phyloP scores from a whole-genome alignment of 2,329 filamentous ascomycete species.

The Myotisia sp. region DNA sequence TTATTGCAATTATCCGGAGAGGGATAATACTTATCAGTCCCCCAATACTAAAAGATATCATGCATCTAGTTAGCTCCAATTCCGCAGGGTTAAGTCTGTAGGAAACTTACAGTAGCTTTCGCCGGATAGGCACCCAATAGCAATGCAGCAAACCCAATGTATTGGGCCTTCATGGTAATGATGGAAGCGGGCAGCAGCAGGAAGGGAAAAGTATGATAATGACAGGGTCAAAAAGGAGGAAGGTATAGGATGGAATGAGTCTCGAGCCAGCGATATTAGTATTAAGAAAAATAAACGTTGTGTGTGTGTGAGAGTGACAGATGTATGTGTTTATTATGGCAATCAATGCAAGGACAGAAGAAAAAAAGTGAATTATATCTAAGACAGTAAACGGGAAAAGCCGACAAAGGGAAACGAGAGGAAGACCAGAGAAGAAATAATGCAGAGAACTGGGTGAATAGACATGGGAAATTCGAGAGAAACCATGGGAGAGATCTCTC shows the following conservation, averaged over 20 bases:
- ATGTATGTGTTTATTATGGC: conserved; percentile 2
- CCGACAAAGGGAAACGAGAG: not conserved
- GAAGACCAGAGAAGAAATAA: not conserved
- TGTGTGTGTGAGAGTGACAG: not conserved
- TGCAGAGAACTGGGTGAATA: no score
- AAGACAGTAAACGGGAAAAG: not conserved
- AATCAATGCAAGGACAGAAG: not conserved
- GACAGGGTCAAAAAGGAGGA: not conserved
- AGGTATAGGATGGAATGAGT: conserved; percentile 6
- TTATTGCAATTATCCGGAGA: conserved; percentile 63
- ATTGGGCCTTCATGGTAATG: conserved; percentile 15
- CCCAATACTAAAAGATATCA: conserved; percentile 39
- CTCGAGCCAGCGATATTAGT: conserved; percentile 12
- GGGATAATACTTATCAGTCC: conserved; percentile 42
- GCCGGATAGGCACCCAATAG: conserved; percentile 16
- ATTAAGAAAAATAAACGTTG: conserved; percentile 2
- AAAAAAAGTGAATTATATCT: not conserved
- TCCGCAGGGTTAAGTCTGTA: conserved; percentile 7
- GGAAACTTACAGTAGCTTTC: conserved; percentile 15
- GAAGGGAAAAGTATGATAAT: not conserved
- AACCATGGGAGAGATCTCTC: no score
- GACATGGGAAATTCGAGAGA: no score
- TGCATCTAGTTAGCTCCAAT: conserved; percentile 7
- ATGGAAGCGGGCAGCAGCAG: not conserved
- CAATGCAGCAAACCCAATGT: conserved; percentile 11